phyloP scores from a whole-genome alignment of 768 basidiomycete genomes.

The Naganishia vishniacii region DNA sequence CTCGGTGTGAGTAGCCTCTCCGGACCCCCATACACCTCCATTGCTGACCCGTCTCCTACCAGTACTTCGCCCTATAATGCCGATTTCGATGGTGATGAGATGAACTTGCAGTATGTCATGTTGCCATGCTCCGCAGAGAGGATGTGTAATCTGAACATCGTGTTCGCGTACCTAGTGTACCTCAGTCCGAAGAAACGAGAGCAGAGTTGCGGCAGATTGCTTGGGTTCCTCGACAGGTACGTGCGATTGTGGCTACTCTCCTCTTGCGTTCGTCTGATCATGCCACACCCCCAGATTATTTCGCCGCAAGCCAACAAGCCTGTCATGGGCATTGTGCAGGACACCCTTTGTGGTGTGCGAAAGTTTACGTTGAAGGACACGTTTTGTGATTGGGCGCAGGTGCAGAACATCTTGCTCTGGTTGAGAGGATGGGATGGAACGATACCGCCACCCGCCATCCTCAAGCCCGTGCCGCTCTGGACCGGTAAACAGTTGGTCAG shows the following conservation, averaged over 20 bases:
- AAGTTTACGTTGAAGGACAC: constrained; percentile 94
- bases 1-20: constrained; percentile 75
- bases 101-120: constrained; percentile 94
- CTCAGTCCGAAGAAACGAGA: constrained; percentile 95
- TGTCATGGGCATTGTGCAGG: constrained; percentile 99
- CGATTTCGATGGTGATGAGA: constrained; percentile 99
- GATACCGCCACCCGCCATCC: constrained; percentile 84
- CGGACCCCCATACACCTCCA: constrained; percentile 16
- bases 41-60: constrained; percentile 18
- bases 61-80: constrained; percentile 97
- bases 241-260: background rate
- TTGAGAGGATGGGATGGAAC: constrained; percentile 94
- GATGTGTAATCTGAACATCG: background rate
- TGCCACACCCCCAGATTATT: no score
- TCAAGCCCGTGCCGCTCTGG: constrained; percentile 97
- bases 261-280: constrained; percentile 11
- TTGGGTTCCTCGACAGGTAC: constrained; percentile 92
- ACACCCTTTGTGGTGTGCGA: constrained; percentile 93
- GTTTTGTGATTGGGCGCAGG: constrained; percentile 90
- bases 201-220: constrained; percentile 97
- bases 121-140: background rate
- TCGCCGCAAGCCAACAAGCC: constrained; percentile 99
- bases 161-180: constrained; percentile 58
- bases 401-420: constrained; percentile 97
- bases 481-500: constrained; percentile 94